Conservation (phyloP, 2,329 filamentous ascomycete species). For the Fusarium neocosmosporiellum region DNA sequence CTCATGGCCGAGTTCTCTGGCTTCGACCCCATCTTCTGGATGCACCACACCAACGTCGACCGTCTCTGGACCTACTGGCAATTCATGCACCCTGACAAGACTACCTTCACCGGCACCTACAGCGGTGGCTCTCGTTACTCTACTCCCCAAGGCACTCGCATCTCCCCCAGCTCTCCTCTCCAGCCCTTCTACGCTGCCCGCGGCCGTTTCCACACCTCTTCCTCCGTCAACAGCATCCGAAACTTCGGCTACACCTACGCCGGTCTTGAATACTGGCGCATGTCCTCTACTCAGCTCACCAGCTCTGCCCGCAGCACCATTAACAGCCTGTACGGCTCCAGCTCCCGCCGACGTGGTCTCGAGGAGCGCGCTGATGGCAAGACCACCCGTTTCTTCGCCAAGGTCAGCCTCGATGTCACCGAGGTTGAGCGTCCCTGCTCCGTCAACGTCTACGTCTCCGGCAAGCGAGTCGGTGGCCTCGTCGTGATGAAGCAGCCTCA, state of each 20-base stretch:
- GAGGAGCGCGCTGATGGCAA: slow-evolving; percentile 24
- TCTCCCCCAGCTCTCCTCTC: slow-evolving; percentile 59
- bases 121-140: slow-evolving; percentile 51
- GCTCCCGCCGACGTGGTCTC: slow-evolving; percentile 26
- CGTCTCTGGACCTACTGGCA: slow-evolving; percentile 71
- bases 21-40: slow-evolving; percentile 61
- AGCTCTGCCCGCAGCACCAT: slow-evolving; percentile 46
- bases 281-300: slow-evolving; percentile 45
- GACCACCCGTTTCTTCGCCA: slow-evolving; percentile 50
- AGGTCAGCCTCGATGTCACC: slow-evolving; percentile 48
- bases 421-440: slow-evolving; percentile 51
- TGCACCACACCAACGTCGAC: slow-evolving; percentile 70
- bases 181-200: slow-evolving; percentile 60
- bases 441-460: slow-evolving; percentile 49
- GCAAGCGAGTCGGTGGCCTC: slow-evolving; percentile 47
- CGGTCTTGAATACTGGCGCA: slow-evolving; percentile 51
- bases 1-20: slow-evolving; percentile 52
- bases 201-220: slow-evolving; percentile 56
- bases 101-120: slow-evolving; percentile 52
- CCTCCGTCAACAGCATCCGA: slow-evolving; percentile 47
- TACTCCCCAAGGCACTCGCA: slow-evolving; percentile 52
- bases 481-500: slow-evolving; percentile 52
- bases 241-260: slow-evolving; percentile 55
- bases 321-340: slow-evolving; percentile 48
- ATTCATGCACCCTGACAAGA: slow-evolving; percentile 52